Conservation (phyloP, 2,329 filamentous ascomycete species). For the Hirsutella rhossiliensis region DNA sequence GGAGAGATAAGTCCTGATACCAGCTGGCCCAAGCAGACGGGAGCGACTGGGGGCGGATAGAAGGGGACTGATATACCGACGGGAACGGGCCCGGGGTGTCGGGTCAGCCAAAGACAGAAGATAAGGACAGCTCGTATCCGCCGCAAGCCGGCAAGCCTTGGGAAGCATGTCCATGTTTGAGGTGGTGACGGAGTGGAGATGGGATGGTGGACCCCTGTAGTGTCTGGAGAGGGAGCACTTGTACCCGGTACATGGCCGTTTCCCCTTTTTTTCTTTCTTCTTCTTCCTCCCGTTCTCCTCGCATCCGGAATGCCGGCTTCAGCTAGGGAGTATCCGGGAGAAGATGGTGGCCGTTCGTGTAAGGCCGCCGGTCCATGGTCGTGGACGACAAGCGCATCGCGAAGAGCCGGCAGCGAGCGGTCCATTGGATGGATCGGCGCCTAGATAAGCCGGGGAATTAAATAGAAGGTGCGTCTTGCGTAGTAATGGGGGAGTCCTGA, state of each 20-base stretch:
- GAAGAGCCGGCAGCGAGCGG: not conserved
- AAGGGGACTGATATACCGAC: too few species aligned
- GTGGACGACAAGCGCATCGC: not conserved
- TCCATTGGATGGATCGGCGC: not conserved
- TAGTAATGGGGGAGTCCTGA: not conserved
- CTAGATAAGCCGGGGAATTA: not conserved
- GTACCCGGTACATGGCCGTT: not conserved
- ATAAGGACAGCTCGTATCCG: conserved; percentile 2
- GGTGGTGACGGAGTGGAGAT: conserved; percentile 7
- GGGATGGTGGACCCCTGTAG: conserved; percentile 1
- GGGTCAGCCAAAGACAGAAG: too few species aligned
- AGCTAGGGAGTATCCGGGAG: not conserved
- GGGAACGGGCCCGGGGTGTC: too few species aligned
- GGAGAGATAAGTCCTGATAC: too few species aligned
- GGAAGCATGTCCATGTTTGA: conserved; percentile 2
- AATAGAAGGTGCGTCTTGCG: not conserved
- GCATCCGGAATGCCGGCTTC: not conserved
- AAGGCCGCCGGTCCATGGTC: not conserved
- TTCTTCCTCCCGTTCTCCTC: not conserved
- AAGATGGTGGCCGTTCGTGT: not conserved
- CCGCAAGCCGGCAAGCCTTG: conserved; percentile 7
- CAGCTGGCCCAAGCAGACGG: too few species aligned
- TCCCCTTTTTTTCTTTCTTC: not conserved
- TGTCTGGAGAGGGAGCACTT: not conserved
- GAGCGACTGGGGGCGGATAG: not conserved